Evolutionary conservation across 306 rosid species (phyloP), one percentile per base, ranked within the genome.

Genomic region (Astragalus glycyphyllos): DNA sequence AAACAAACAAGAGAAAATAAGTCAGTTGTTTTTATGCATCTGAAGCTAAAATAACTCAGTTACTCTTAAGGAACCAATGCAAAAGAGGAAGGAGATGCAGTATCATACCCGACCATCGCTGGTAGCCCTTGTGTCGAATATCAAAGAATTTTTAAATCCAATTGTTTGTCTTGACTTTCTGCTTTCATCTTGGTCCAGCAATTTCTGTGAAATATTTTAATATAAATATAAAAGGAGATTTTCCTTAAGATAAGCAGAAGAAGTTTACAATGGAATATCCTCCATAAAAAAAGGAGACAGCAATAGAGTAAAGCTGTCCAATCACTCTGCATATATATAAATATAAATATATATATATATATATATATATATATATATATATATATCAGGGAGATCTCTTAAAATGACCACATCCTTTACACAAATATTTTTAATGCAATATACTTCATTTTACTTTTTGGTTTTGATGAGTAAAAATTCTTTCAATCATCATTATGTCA

Each of bases 111-210:
- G 99, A 49, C 97, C 99, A 82, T 94, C 99, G 68, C 92, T 86
- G 69, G 63, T 87, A 66, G 97, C 92, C 84, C 86, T 86, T 72
- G 90, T 85, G 83, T 94, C 99, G 44, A 87, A 85, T 68, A 89
- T 89, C 92, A 94, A 84, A 11, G 97, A 91, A 85, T 82, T 94
- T 82, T 91, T 94, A 77, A 87, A 94, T 63, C 97, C 99, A 81
- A 91, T 76, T 63, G 59, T 79, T 71, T 94, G 99, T 76, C 89
- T 94, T 68, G 78, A 79, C 77, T 83, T 89, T 77, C 84, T 85
- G 77, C 84, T 76, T 72, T 73, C 86, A 75, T 86, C 96, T 64
- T 47, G 88, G 80, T 89, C 95, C 67, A 94, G 86, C 87, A 94
- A 80, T 77, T 86, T 91, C 97, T 91, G 86, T 64, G 77, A 67